Evolutionary conservation across 441 rosid genomes (phyloP), one percentile per base, ranked within the genome.

Genomic region (Croton laevigatus): DNA sequence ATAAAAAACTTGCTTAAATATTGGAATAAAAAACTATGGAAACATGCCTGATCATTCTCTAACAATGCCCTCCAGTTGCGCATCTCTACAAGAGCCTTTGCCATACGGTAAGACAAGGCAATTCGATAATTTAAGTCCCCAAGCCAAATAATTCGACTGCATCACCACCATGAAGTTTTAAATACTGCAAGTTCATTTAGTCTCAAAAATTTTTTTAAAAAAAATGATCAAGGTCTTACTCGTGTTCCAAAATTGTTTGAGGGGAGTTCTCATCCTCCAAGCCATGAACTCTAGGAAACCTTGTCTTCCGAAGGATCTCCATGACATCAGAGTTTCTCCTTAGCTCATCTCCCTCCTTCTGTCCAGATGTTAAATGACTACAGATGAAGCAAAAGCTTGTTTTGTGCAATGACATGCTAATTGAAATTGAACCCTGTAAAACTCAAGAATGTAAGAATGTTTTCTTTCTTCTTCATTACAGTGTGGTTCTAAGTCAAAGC

Each of bases 311-410:
- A 46, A 96, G 91, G 72, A 96, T 96, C 88, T 96, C 98, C 94
- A 93, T 76, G 46, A 96, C 99, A 77, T 96, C 98, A 38, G 99
- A 90, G 68, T 96, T 96, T 79, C 98, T 85, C 75, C 97, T 82
- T 10, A 91, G 81, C 81, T 93, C 99, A 60, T 93, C 98, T 22
- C 99, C 99, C 75, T 91, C 99, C 88, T 90, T 96, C 85, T 96
- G 96, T 61, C 98, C 98, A 11, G 99, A 93, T 45, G 98, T 93
- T 79, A 96, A 85, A 82, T 96, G 99, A 78, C 91, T 91, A 75
- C 99, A 96, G 77, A 96, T 70, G 87, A 96, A 96, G 88, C 99
- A 96, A 81, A 96, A 93, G 89, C 91, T 96, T 37, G 99, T 91
- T 76, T 85, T 88, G 81, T 96, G 93, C 79, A 96, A 82, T 52